phyloP scores from a whole-genome alignment of 768 basidiomycete genomes.

The Termitomyces sp. region DNA sequence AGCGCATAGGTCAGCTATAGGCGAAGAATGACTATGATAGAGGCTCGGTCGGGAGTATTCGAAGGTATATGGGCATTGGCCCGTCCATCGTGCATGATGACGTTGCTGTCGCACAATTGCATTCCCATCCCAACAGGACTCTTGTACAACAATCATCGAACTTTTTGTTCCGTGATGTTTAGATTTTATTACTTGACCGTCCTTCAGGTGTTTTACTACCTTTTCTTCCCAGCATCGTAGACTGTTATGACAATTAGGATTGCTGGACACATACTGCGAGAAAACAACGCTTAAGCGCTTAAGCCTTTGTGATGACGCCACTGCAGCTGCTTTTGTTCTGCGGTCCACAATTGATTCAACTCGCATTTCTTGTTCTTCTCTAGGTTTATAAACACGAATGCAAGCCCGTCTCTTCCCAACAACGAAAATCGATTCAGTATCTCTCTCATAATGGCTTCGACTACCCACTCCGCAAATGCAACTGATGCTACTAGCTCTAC shows the following conservation, averaged over 20 bases:
- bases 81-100: not conserved
- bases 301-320: not conserved
- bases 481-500: not conserved
- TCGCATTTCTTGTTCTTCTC: not conserved
- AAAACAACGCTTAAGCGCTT: not conserved
- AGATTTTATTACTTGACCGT: not conserved
- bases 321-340: not conserved
- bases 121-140: not conserved
- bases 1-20: slow-evolving; percentile 70
- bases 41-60: not conserved
- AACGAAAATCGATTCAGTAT: not conserved
- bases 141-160: not conserved
- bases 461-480: not conserved
- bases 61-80: not conserved
- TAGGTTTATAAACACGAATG: not conserved
- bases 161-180: not conserved
- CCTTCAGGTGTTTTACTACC: not conserved
- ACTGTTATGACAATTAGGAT: not conserved
- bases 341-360: not conserved
- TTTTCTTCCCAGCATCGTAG: not conserved
- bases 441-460: not conserved
- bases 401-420: not conserved
- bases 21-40: not conserved
- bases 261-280: not conserved
- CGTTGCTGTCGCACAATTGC: not conserved